Conservation (phyloP, 2,329 filamentous ascomycete species). For the Remersonia thermophila region DNA sequence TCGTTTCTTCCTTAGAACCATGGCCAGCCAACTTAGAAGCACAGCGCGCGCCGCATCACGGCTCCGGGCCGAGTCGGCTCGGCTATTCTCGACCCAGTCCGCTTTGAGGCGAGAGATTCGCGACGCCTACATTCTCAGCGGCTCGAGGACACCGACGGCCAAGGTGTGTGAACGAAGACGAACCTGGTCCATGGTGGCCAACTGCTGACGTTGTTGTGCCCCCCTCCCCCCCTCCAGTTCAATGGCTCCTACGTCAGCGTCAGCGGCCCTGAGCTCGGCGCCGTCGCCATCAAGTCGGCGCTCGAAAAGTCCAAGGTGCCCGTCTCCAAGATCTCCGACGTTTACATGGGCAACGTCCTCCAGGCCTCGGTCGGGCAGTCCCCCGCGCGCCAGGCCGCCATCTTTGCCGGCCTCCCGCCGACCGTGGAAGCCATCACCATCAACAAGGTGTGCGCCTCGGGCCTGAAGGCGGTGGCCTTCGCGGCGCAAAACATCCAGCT, state of each 20-base stretch:
- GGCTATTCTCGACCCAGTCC: conserved; percentile 17
- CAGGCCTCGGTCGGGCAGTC: conserved; percentile 76
- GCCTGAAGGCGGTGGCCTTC: conserved; percentile 80
- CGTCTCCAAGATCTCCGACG: conserved; percentile 67
- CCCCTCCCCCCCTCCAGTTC: conserved; percentile 68
- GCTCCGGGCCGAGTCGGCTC: conserved; percentile 12
- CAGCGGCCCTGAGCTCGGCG: conserved; percentile 76
- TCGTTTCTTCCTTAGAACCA: background rate
- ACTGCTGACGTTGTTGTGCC: background rate
- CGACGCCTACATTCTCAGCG: conserved; percentile 89
- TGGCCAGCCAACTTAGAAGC: conserved; percentile 12
- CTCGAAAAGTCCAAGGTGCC: conserved; percentile 78
- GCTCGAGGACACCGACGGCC: conserved; percentile 75
- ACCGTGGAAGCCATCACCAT: conserved; percentile 80
- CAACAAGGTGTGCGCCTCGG: conserved; percentile 97
- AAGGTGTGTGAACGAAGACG: conserved; percentile 43
- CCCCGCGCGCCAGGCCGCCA: conserved; percentile 78
- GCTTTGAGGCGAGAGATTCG: conserved; percentile 51
- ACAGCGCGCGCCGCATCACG: conserved; percentile 12
- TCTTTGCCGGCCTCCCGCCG: conserved; percentile 76
- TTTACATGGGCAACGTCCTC: conserved; percentile 96
- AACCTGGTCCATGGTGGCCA: background rate
- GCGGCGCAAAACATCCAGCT: conserved; percentile 93
- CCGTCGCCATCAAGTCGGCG: conserved; percentile 83
- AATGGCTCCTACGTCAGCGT: conserved; percentile 82